Base-by-base conservation (phyloP, 169 alveolate species). In the Cryptosporidium viatorum region DNA sequence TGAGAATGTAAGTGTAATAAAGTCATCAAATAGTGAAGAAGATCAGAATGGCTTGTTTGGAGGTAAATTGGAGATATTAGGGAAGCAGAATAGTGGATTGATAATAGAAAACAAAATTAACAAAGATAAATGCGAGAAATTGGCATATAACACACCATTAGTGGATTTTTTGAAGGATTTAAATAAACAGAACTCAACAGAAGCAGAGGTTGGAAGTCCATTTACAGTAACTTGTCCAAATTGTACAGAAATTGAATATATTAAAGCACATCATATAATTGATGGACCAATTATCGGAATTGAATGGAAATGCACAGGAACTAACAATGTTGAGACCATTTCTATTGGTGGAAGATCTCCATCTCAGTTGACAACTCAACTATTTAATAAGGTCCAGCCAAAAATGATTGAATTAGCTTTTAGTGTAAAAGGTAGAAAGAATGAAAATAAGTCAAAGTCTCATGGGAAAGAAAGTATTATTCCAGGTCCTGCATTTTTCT, bases 361-460 rank as follows among this genome's bases (percentile, higher is more conserved):
- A 18, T 80, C 89, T 29, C 89, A 80, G 23, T 23, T 80, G 16
- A 65, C 89, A 0, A 80, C 89, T 9, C 89, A 80, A 26, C 10
- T 80, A 23, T 80, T 80, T 43, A 80, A 59, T 45, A 80, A 80
- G 12, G 89, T 80, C 1, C 74, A 62, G 37, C 89, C 89, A 60
- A 59, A 80, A n/a, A 80, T 80, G 89, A 80, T 80, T 14, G 89
- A 80, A 51, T 23, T 80, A n/a, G 89, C 89, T 33, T 80, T 80
- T 50, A 35, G 31, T 73, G 69, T 26, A 0, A 55, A 37, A 16
- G 10, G 55, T 21, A 26, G 21, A 29, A 26, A 37, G 6, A 58
- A 35, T 37, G 41, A 18, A n/a, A 18, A 18, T 8, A 80, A 35
- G 52, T 1, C 21, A 23, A 62, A 62, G 33, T 21, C 45, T 39